A percentile compares a stretch with the other conserved stretches of the same genome.
phyloP scores from a whole-genome alignment of 371 early-diverging fungal genomes.

The Homolaphlyctis polyrhiza region DNA sequence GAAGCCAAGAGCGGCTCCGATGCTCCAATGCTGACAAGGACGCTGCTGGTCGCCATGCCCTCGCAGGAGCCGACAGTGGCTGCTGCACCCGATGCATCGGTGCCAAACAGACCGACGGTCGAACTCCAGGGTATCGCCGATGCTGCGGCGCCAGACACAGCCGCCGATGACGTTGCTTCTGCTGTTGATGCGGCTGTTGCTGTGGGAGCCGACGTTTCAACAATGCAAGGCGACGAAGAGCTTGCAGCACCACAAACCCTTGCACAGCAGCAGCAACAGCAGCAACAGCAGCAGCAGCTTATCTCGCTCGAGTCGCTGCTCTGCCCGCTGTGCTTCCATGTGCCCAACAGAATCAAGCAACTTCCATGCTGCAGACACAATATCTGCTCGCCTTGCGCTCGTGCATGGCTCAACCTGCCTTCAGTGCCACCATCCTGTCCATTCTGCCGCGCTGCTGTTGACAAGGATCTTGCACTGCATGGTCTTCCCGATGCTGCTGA shows the following conservation, averaged over 20 bases:
- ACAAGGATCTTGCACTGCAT: not conserved
- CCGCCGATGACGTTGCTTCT: not conserved
- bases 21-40: too few relatives aligned
- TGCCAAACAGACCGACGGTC: too few relatives aligned
- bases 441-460: constrained; percentile 10
- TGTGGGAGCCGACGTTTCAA: not conserved
- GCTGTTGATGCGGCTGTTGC: not conserved
- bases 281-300: too few relatives aligned
- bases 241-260: too few relatives aligned
- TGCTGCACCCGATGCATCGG: too few relatives aligned
- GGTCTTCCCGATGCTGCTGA: constrained; percentile 11
- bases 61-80: too few relatives aligned
- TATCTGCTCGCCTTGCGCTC: constrained; percentile 15
- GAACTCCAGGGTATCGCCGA: too few relatives aligned
- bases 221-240: too few relatives aligned
- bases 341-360: constrained; percentile 14
- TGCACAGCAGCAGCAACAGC: too few relatives aligned
- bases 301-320: not conserved
- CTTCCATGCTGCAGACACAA: constrained; percentile 13
- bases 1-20: too few relatives aligned
- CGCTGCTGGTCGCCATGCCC: too few relatives aligned
- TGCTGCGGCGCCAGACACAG: not conserved
- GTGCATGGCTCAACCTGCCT: constrained; percentile 6
- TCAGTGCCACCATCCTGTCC: constrained; percentile 4
- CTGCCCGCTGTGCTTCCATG: constrained; percentile 14